These are phyloP conservation scores for Tilletia horrida DNA, from an alignment of 1,284 basidiomycete species.

Conservation along the genomic window DNA sequence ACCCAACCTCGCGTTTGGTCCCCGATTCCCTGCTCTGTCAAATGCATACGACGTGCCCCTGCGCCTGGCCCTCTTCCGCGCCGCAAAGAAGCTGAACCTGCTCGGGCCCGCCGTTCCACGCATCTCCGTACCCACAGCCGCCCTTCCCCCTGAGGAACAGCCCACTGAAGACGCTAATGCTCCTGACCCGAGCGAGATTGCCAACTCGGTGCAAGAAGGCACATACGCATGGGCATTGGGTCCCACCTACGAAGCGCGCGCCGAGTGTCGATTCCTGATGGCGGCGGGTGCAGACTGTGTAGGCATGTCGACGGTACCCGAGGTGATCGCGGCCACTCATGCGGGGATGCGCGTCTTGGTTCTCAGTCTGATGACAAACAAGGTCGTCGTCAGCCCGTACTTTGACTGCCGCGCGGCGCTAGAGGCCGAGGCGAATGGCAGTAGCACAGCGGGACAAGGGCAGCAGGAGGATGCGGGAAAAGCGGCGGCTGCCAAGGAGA, in stretches of 20 bases:
- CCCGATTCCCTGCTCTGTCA: conserved; percentile 74
- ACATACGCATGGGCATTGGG: conserved; percentile 76
- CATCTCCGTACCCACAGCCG: too few relatives aligned
- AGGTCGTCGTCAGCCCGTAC: conserved; percentile 70
- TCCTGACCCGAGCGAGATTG: not conserved
- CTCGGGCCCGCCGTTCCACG: conserved; percentile 1
- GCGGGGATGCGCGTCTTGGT: conserved; percentile 68
- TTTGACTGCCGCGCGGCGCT: conserved; percentile 70
- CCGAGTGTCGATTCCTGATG: conserved; percentile 36
- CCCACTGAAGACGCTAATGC: not conserved
- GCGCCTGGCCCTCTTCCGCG: conserved; percentile 68
- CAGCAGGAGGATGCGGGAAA: conserved; percentile 63
- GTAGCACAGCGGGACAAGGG: conserved; percentile 16
- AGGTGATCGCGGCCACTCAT: conserved; percentile 75
- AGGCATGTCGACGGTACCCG: conserved; percentile 85
- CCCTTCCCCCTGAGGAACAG: too few relatives aligned
- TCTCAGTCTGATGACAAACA: conserved; percentile 75
- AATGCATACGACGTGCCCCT: conserved; percentile 71
- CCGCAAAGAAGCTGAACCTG: conserved; percentile 62
- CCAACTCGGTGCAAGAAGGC: conserved; percentile 63
- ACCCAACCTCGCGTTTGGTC: conserved; percentile 30
- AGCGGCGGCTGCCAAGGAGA: conserved; percentile 57
- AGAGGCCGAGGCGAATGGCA: conserved; percentile 62
- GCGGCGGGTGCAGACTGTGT: conserved; percentile 64
- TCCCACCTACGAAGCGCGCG: conserved; percentile 73